Percentiles rank a stretch among this genome's conserved stretches.
phyloP scores from a whole-genome alignment of 129 eudicot genomes.

The Arctium minus region DNA sequence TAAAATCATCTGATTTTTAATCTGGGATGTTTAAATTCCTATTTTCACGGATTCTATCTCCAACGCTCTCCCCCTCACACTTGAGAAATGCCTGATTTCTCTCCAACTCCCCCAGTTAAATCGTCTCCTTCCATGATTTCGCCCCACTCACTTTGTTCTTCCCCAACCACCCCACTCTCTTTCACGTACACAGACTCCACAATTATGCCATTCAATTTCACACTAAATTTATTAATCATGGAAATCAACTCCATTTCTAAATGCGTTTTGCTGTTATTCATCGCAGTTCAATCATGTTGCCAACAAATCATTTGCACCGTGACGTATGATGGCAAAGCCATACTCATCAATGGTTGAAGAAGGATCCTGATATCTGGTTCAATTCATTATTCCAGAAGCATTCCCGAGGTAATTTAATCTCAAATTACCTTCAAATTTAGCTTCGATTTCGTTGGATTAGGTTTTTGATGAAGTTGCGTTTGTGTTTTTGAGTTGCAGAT shows the following conservation, averaged over 20 bases:
- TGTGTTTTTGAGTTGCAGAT: too few species aligned
- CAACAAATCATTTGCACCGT: slow-evolving; percentile 52
- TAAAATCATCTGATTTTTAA: too few species aligned
- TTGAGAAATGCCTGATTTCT: too few species aligned
- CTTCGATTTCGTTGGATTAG: too few species aligned
- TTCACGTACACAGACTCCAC: slow-evolving; percentile 4
- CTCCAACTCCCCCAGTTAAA: too few species aligned
- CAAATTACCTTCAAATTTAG: too few species aligned
- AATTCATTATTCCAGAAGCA: slow-evolving; percentile 94
- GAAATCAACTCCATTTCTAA: slow-evolving; percentile 33
- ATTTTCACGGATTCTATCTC: too few species aligned
- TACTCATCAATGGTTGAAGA: slow-evolving; percentile 79
- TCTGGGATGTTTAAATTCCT: too few species aligned
- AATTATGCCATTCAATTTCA: background rate
- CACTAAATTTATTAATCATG: too few species aligned
- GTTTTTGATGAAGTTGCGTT: too few species aligned
- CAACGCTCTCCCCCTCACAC: too few species aligned
- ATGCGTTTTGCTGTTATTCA: slow-evolving; percentile 33
- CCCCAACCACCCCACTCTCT: slow-evolving; percentile 32
- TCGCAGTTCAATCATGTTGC: slow-evolving; percentile 28
- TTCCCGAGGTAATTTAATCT: slow-evolving; percentile 68
- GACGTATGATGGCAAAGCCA: slow-evolving; percentile 74
- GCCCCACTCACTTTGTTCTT: slow-evolving; percentile 26
- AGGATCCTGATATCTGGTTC: slow-evolving; percentile 87
- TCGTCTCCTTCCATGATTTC: too few species aligned